Evolutionary conservation across 306 rosid genomes (phyloP).

Genomic region (Abrus pulchellus): DNA sequence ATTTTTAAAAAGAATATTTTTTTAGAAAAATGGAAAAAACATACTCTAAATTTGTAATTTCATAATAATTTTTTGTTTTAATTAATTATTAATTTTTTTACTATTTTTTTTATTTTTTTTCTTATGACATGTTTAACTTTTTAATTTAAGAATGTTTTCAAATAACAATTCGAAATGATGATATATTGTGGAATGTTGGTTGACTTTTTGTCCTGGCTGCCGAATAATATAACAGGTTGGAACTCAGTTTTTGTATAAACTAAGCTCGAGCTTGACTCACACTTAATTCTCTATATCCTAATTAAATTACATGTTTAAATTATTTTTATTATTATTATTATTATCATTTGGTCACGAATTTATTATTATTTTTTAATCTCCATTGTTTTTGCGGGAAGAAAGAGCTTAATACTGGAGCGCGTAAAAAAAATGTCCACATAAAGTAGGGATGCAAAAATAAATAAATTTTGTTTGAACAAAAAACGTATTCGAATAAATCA

Average conservation of each 20-base stretch:
- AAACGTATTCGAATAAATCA: no score
- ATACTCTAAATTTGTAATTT: no score
- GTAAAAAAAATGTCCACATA: no score
- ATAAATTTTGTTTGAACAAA: no score
- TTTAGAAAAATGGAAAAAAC: no score
- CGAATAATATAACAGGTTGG: conserved; percentile 26
- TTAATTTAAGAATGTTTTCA: conserved; percentile 1
- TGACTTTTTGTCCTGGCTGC: conserved; percentile 45
- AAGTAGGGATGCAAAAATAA: no score
- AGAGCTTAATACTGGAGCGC: neutral
- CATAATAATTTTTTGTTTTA: no score
- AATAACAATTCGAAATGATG: neutral
- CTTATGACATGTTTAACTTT: neutral
- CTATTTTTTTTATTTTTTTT: neutral
- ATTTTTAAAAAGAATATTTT: no score
- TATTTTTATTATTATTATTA: neutral
- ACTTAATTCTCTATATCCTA: conserved; percentile 17
- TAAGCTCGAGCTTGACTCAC: conserved; percentile 7
- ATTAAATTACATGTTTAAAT: conserved; percentile 1
- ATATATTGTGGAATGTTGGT: conserved; percentile 4
- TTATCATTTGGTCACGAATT: no score
- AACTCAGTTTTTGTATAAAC: conserved; percentile 25
- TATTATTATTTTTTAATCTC: no score
- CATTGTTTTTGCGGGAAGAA: no score
- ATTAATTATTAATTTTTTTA: no score